Evolutionary conservation across 306 rosid genomes (phyloP), one percentile per base, ranked within the genome.

Genomic region (Quillaja saponaria): DNA sequence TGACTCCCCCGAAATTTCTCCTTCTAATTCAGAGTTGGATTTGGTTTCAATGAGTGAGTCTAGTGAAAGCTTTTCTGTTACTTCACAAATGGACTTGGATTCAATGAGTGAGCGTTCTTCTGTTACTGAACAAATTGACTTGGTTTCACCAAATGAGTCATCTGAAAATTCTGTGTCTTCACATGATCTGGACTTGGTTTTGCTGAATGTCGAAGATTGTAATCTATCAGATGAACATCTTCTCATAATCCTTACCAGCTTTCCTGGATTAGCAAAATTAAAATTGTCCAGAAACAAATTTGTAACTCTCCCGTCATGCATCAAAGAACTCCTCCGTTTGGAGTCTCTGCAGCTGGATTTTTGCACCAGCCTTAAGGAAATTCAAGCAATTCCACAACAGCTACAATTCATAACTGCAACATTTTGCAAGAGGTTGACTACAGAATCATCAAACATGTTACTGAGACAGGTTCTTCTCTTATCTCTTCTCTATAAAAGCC

Each of bases 381-480:
- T 67, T 61, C 25, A 28, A 61, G 70, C 35, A 3, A 21, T 67
- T 61, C 69, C 58, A 0, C 64, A 64, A 46, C 19, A 16, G 6
- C 13, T 61, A 1, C 0, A 39, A n/a, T 0, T 1, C 4, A 20
- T 74, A 2, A 0, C 0, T 1, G 69, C 65, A 28, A 0, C 0
- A 4, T 21, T 45, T 25, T 25, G 31, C 31, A 2, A 37, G 50
- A 13, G 20, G 13, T 38, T 73, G 45, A 58, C 17, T 18, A 33
- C 49, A 13, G 10, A 1, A 9, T 50, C 51, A 8, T 21, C 12
- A 35, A 46, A 25, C 53, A 14, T 66, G 49, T 28, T 67, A 18
- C 3, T 66, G 10, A 28, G 15, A 9, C 48, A 73, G 72, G 78
- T 73, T 40, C 41, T 14, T 6, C 0, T 12, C 41, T 11, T 9